Conservation (phyloP, 1,284 basidiomycete species). For the Puccinia brachypodii region DNA sequence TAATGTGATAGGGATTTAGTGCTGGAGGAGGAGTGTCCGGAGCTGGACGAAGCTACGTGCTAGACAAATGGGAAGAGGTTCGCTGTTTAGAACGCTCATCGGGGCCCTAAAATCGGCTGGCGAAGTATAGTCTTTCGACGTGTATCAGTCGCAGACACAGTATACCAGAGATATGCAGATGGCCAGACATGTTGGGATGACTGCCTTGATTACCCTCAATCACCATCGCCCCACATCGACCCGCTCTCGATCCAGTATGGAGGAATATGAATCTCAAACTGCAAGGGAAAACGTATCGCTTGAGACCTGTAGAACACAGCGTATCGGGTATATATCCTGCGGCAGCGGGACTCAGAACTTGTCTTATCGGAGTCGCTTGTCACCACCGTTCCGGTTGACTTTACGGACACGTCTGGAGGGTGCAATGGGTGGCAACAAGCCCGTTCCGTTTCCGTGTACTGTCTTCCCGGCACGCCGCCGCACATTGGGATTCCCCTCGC, state of each 20-base stretch:
- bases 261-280: slow-evolving; percentile 26
- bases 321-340: not conserved
- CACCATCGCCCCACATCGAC: not conserved
- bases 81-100: not conserved
- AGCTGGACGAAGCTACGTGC: not conserved
- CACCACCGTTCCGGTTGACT: not conserved
- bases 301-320: not conserved
- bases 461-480: no score
- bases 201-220: slow-evolving; percentile 1
- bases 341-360: not conserved
- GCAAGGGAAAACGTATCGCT: not conserved
- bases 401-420: not conserved
- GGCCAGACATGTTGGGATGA: slow-evolving; percentile 21
- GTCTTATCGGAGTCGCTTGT: not conserved
- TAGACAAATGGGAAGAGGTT: not conserved
- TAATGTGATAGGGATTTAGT: not conserved
- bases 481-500: not conserved
- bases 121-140: slow-evolving; percentile 14
- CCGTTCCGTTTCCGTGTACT: no score
- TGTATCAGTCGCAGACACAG: slow-evolving; percentile 22
- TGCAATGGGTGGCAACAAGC: no score
- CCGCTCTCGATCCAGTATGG: slow-evolving; percentile 13
- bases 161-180: slow-evolving; percentile 11
- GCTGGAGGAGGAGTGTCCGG: not conserved
- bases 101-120: not conserved